Conservation (phyloP, 2,329 filamentous ascomycete genomes). For the Myriosclerotinia curreyana region DNA sequence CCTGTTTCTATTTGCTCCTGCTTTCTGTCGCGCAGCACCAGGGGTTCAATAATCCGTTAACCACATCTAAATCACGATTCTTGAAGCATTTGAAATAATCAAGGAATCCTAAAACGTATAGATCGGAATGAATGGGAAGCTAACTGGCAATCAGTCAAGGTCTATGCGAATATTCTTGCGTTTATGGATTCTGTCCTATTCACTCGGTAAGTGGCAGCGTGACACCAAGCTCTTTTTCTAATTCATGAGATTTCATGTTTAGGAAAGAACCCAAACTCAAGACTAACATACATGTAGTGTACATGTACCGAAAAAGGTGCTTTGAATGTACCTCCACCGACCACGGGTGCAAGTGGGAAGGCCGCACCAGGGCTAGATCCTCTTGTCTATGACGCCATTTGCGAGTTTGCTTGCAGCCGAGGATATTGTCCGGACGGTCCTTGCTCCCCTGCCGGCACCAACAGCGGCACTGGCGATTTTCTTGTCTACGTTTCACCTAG, state of each 20-base stretch:
- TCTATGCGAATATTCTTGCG: not conserved
- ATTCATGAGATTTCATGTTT: not conserved
- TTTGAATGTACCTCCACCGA: constrained; percentile 1
- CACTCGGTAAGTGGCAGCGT: not conserved
- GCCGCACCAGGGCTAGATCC: not conserved
- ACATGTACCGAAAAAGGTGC: not conserved
- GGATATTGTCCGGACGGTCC: not conserved
- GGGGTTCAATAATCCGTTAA: no score
- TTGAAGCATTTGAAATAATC: no score
- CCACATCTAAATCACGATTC: no score
- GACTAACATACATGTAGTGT: not conserved
- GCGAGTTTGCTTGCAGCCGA: constrained; percentile 1
- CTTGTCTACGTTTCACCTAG: constrained; percentile 2
- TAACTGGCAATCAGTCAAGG: not conserved
- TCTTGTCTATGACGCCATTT: not conserved
- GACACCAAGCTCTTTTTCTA: not conserved
- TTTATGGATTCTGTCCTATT: not conserved
- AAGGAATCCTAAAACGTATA: no score
- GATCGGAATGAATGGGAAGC: no score
- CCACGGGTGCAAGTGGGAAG: not conserved
- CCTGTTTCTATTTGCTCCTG: no score
- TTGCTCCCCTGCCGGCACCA: not conserved
- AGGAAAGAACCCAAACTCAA: not conserved
- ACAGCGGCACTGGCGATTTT: constrained; percentile 1
- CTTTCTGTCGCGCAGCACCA: no score